Evolutionary conservation across 306 rosid genomes (phyloP), one percentile per base, ranked within the genome.

Genomic region (Quercus rubra): DNA sequence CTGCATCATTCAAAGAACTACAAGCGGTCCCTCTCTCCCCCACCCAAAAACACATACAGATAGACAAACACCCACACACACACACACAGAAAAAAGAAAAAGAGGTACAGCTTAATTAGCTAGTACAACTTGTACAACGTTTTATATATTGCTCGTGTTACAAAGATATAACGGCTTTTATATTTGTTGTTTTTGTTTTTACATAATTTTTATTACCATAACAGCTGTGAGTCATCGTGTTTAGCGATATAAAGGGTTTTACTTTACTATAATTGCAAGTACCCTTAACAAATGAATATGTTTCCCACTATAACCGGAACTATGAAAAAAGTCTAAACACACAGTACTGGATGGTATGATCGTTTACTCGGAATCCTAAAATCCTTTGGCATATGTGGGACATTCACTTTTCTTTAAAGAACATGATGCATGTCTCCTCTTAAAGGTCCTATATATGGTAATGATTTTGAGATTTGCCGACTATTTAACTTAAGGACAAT

Each of bases 331-430:
- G 81, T 76, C 55, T 64, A 74, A 82, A 69, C 78, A 67, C 81
- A 77, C 46, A 41, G 46, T 41, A 41, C 73, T 75, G 77, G 38
- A 77, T 82, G 87, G 63, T 70, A 78, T 89, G 82, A 78, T 86
- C 85, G 84, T 71, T 64, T 73, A 78, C 28, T 78, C 28, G 90
- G 89, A 79, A 88, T 88, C 88, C 90, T 85, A 88, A 66, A 88
- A 43, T 70, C 52, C 74, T 82, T 82, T 77, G 57, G 64, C 54
- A 49, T 46, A 41, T 21, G 46, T 70, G 70, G 69, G 69, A 70
- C 81, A 70, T 83, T 27, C 66, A 27, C 74, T 74, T 85, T 85
- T 7, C 78, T 25, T 74, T 57, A 74, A 84, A 14, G 63, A 68
- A 30, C 23, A 23, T 61, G 54, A 49, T 49, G 54, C 4, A 27